phyloP scores from a whole-genome alignment of 1,284 basidiomycete genomes.

The Paramarasmius palmivorus region DNA sequence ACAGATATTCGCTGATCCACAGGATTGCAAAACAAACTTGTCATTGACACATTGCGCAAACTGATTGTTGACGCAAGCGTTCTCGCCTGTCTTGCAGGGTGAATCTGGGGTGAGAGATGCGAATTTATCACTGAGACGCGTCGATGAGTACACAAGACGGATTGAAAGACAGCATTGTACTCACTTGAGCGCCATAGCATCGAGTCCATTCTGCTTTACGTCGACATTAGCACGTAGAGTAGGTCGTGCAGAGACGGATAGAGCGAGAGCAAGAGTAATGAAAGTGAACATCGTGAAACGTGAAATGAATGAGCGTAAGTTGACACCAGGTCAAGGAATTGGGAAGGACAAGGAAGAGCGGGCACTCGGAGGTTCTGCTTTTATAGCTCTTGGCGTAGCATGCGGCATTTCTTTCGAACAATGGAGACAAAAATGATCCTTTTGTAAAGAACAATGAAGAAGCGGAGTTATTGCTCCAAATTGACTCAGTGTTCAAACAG shows the following conservation, averaged over 20 bases:
- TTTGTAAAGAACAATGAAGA: too few relatives aligned
- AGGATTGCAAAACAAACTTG: slow-evolving; percentile 43
- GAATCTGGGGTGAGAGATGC: slow-evolving; percentile 38
- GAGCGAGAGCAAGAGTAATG: slow-evolving; percentile 36
- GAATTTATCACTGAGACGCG: slow-evolving; percentile 43
- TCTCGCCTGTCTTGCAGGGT: slow-evolving; percentile 43
- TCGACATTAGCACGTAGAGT: slow-evolving; percentile 11
- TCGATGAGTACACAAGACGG: slow-evolving; percentile 2
- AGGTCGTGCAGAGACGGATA: slow-evolving; percentile 39
- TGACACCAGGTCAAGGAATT: background rate
- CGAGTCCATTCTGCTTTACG: slow-evolving; percentile 47
- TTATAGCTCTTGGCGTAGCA: background rate
- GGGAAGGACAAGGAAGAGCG: background rate
- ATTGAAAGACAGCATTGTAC: slow-evolving; percentile 22
- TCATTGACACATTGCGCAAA: slow-evolving; percentile 55
- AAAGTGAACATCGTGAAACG: slow-evolving; percentile 30
- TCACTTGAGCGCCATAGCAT: slow-evolving; percentile 55
- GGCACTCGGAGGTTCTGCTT: background rate
- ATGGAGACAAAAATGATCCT: too few relatives aligned
- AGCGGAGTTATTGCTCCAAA: too few relatives aligned
- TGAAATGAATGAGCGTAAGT: slow-evolving; percentile 13
- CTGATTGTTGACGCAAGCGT: slow-evolving; percentile 44
- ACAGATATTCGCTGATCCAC: slow-evolving; percentile 41
- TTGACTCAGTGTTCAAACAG: too few relatives aligned
- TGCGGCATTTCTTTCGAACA: too few relatives aligned